Evolutionary conservation across 2,329 filamentous ascomycete genomes (phyloP).

Genomic region (Aspergillus neoniger): DNA sequence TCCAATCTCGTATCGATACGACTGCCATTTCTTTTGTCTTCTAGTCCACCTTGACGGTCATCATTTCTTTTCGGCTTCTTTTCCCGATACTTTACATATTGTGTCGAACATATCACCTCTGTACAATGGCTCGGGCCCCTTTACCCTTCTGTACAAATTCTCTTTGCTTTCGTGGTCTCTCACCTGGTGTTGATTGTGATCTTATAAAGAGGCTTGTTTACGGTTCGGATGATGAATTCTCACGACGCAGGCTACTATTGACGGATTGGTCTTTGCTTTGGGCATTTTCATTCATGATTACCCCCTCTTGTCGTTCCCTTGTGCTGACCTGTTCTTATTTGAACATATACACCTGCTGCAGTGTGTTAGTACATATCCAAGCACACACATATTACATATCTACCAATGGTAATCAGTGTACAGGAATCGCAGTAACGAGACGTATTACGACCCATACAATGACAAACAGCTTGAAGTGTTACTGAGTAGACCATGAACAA

Average conservation of each 20-base stretch:
- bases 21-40: constrained; percentile 17
- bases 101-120: constrained; percentile 17
- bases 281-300: constrained; percentile 8
- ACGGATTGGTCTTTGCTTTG: constrained; percentile 13
- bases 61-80: constrained; percentile 1
- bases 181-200: constrained; percentile 5
- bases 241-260: constrained; percentile 19
- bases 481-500: too few species aligned
- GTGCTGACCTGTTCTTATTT: constrained; percentile 12
- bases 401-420: constrained; percentile 1
- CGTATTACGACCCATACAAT: too few species aligned
- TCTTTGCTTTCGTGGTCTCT: constrained; percentile 6
- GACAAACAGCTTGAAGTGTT: too few species aligned
- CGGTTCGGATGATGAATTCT: constrained; percentile 23
- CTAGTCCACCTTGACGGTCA: constrained; percentile 11
- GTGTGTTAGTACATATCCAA: constrained; percentile 1
- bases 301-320: constrained; percentile 8
- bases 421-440: not conserved
- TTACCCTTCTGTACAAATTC: constrained; percentile 17
- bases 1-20: constrained; percentile 3
- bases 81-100: constrained; percentile 1
- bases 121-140: constrained; percentile 17
- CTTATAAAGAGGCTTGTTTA: constrained; percentile 8
- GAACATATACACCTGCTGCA: constrained; percentile 17
- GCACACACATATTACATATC: not conserved